Conservation (phyloP, 495 filamentous ascomycete species). For the Xylaria venustula region DNA sequence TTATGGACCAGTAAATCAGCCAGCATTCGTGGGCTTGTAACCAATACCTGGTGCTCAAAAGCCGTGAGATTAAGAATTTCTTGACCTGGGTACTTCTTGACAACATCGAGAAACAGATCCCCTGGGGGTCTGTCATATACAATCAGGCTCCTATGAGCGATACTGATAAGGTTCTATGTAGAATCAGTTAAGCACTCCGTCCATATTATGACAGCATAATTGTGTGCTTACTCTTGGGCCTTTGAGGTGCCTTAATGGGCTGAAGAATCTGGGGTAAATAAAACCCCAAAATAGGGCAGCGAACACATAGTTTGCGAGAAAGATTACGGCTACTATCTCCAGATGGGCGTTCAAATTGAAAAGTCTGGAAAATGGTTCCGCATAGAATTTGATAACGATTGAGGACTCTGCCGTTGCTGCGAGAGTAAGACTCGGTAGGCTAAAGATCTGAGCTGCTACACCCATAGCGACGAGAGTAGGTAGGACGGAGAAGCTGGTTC, state of each 20-base stretch:
- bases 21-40: conserved; percentile 57
- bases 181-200: neutral
- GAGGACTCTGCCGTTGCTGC: conserved; percentile 15
- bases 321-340: conserved; percentile 8
- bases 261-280: conserved; percentile 58
- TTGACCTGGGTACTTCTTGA: conserved; percentile 38
- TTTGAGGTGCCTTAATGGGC: conserved; percentile 55
- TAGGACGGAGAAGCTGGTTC: no score
- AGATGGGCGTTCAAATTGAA: neutral
- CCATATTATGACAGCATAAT: no score
- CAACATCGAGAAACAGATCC: conserved; percentile 50
- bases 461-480: conserved; percentile 1
- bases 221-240: conserved; percentile 42
- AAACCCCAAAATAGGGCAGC: conserved; percentile 40
- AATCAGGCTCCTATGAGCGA: conserved; percentile 10
- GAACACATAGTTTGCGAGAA: conserved; percentile 20
- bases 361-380: neutral
- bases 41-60: conserved; percentile 62
- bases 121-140: conserved; percentile 29
- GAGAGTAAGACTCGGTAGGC: conserved; percentile 17
- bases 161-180: conserved; percentile 6
- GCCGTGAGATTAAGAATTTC: conserved; percentile 69
- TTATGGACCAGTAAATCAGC: conserved; percentile 59
- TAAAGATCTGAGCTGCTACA: conserved; percentile 17
- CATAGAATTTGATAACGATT: conserved; percentile 12